Conservation (phyloP, 768 basidiomycete species). For the Lactifluus pinguis region DNA sequence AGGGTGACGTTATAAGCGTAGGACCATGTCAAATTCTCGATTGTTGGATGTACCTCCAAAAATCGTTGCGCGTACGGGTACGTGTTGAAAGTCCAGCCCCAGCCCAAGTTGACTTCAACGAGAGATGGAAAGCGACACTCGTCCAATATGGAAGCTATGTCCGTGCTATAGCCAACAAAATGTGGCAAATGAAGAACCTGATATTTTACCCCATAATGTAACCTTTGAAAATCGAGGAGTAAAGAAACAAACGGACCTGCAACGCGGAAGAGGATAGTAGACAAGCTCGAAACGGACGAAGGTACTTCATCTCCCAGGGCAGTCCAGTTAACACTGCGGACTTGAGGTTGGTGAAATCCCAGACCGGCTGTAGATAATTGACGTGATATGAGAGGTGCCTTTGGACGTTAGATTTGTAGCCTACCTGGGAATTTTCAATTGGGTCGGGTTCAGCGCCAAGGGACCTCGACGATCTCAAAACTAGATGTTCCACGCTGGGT, state of each 20-base stretch:
- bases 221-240: background rate
- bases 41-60: constrained; percentile 13
- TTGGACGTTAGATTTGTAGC: background rate
- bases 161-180: constrained; percentile 10
- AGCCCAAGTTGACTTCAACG: constrained; percentile 13
- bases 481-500: constrained; percentile 9
- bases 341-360: constrained; percentile 13
- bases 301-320: constrained; percentile 12
- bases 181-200: constrained; percentile 16
- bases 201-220: background rate
- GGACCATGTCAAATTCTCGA: constrained; percentile 15
- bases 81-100: constrained; percentile 15
- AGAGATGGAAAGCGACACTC: constrained; percentile 12
- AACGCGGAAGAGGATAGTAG: background rate
- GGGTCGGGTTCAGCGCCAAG: background rate
- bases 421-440: background rate
- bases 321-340: constrained; percentile 13
- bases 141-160: constrained; percentile 6
- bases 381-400: background rate
- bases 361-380: background rate
- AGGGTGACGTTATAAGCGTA: constrained; percentile 8
- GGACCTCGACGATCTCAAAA: constrained; percentile 10
- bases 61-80: constrained; percentile 14
- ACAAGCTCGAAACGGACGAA: constrained; percentile 5
- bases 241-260: background rate